Evolutionary conservation across 805 yeast genomes (phyloP).

Genomic region (Suhomyces sp.): DNA sequence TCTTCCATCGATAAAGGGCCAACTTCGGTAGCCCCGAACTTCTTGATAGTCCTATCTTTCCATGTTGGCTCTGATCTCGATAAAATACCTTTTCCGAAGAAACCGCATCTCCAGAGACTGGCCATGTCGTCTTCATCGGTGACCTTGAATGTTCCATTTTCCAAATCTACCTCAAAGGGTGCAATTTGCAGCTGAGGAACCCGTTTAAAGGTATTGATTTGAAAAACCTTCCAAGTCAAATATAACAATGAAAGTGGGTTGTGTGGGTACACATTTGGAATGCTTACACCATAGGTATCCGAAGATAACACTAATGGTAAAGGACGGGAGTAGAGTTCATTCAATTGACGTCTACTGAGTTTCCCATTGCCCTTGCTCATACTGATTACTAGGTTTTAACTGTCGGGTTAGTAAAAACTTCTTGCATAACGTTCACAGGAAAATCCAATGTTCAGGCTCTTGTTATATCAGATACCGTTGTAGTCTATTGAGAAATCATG

Average conservation of each 20-base stretch:
- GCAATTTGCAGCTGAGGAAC: conserved; percentile 25
- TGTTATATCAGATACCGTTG: conserved; percentile 86
- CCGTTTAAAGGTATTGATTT: conserved; percentile 12
- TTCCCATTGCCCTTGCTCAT: conserved; percentile 28
- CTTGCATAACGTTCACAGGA: too few relatives aligned
- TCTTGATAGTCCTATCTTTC: conserved; percentile 59
- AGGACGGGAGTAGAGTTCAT: conserved; percentile 44
- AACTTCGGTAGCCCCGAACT: conserved; percentile 47
- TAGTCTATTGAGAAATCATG: conserved; percentile 85
- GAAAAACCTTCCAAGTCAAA: conserved; percentile 37
- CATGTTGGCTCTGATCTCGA: conserved; percentile 94
- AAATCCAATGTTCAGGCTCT: too few relatives aligned
- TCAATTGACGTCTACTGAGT: conserved; percentile 27
- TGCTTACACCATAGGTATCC: conserved; percentile 33
- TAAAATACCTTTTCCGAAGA: conserved; percentile 88
- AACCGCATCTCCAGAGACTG: conserved; percentile 78
- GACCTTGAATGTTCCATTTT: conserved; percentile 40
- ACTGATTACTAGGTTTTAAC: too few relatives aligned
- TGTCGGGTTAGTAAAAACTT: too few relatives aligned
- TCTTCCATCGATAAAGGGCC: conserved; percentile 61
- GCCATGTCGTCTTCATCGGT: conserved; percentile 46
- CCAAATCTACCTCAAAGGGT: conserved; percentile 22
- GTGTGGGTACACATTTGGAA: conserved; percentile 58
- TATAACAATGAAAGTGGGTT: conserved; percentile 67
- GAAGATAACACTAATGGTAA: conserved; percentile 53